A percentile compares a stretch with the other conserved stretches of the same genome.
Evolutionary conservation across 106 monocot genomes (phyloP).

Genomic region (Dactylorhiza incarnata): DNA sequence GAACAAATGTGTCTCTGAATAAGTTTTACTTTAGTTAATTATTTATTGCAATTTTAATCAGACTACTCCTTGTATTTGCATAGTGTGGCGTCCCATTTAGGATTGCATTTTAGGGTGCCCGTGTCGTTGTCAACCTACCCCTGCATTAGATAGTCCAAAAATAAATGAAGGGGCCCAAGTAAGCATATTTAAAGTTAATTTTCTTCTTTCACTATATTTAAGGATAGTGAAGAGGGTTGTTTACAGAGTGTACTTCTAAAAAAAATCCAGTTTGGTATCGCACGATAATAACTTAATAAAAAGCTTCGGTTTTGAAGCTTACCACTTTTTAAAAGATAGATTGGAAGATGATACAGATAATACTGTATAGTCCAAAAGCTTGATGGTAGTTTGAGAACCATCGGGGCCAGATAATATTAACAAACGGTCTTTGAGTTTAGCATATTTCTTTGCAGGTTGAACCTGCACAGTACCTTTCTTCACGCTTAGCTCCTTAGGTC

Average conservation of each 20-base stretch:
- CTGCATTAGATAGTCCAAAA: no score
- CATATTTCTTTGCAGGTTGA: constrained; percentile 70
- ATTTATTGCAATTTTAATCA: no score
- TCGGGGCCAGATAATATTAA: constrained; percentile 51
- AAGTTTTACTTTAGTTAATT: no score
- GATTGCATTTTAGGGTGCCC: no score
- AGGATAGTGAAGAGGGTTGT: not conserved
- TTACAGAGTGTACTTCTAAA: not conserved
- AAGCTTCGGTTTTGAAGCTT: constrained; percentile 11
- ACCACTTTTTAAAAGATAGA: constrained; percentile 79
- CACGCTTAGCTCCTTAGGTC: constrained; percentile 41
- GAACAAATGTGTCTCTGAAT: no score
- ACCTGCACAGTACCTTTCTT: constrained; percentile 68
- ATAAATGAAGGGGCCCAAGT: no score
- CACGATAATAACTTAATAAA: not conserved
- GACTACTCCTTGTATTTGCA: no score
- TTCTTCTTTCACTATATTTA: not conserved
- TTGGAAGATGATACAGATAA: constrained; percentile 72
- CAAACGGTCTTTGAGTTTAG: constrained; percentile 51
- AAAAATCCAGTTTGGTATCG: not conserved
- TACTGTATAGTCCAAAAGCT: constrained; percentile 47
- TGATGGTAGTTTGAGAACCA: constrained; percentile 44
- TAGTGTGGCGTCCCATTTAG: no score
- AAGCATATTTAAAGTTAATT: not conserved
- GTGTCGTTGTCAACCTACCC: no score